A percentile compares a stretch with the other conserved stretches of the same genome.
Evolutionary conservation across 208 protist species (phyloP).

Genomic region (Lotmaria passim): DNA sequence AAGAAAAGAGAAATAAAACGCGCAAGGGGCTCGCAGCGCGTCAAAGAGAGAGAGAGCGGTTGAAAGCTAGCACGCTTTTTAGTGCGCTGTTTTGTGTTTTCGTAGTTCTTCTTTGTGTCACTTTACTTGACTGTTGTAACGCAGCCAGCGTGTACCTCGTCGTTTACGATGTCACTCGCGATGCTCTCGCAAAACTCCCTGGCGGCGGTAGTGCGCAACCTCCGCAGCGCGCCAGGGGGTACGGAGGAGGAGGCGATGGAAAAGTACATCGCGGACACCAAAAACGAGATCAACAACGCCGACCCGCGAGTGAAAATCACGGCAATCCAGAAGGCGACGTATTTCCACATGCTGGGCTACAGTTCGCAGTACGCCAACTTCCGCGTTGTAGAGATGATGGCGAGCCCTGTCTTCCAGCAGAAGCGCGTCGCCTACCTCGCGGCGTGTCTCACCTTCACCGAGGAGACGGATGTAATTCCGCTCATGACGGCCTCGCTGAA

Average conservation of each 20-base stretch:
- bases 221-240: constrained; percentile 83
- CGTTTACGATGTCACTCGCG: constrained; percentile 32
- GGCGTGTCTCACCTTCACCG: constrained; percentile 94
- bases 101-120: not conserved
- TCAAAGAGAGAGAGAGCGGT: too few relatives aligned
- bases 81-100: not conserved
- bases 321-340: constrained; percentile 97
- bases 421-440: constrained; percentile 96
- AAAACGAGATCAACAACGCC: constrained; percentile 91
- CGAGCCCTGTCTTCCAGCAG: constrained; percentile 70
- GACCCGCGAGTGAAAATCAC: constrained; percentile 92
- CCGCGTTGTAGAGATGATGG: constrained; percentile 97
- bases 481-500: constrained; percentile 97
- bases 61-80: too few relatives aligned
- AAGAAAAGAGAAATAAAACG: too few relatives aligned
- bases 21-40: too few relatives aligned
- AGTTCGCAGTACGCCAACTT: constrained; percentile 96
- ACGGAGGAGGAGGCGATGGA: constrained; percentile 95
- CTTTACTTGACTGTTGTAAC: not conserved
- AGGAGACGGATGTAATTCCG: constrained; percentile 96
- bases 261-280: constrained; percentile 93
- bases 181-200: constrained; percentile 90
- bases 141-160: too few relatives aligned
- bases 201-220: constrained; percentile 94
- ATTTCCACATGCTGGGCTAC: constrained; percentile 98